Percentiles rank a stretch among this genome's conserved stretches.
phyloP scores from a whole-genome alignment of 2,329 filamentous ascomycete species.

The Chrysoporthe austroafricana region DNA sequence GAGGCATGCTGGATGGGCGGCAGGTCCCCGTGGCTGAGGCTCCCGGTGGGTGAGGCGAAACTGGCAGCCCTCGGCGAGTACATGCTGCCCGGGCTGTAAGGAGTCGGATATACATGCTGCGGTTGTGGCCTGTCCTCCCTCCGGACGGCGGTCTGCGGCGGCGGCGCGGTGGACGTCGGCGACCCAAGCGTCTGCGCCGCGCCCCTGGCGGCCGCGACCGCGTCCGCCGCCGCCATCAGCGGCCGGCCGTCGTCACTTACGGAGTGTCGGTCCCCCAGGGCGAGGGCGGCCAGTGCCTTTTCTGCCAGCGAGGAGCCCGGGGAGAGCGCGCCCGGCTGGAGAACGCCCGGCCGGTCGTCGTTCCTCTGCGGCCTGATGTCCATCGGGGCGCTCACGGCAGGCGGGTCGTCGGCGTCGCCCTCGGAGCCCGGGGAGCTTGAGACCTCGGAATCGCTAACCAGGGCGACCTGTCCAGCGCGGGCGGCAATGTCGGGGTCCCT shows the following conservation, averaged over 20 bases:
- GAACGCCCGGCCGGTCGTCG: not conserved
- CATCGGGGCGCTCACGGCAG: conserved; percentile 29
- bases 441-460: conserved; percentile 47
- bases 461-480: conserved; percentile 55
- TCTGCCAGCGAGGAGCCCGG: conserved; percentile 38
- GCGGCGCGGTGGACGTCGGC: conserved; percentile 10
- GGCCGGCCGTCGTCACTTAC: conserved; percentile 31
- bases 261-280: conserved; percentile 24
- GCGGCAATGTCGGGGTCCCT: conserved; percentile 67
- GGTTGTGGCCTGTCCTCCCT: conserved; percentile 24
- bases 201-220: conserved; percentile 14
- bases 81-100: not conserved
- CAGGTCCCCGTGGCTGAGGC: conserved; percentile 32
- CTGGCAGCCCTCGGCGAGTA: conserved; percentile 24
- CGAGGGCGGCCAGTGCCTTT: conserved; percentile 36
- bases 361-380: conserved; percentile 31
- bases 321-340: conserved; percentile 5
- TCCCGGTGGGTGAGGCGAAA: conserved; percentile 30
- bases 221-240: conserved; percentile 32
- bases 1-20: conserved; percentile 44
- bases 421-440: conserved; percentile 20
- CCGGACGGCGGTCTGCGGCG: conserved; percentile 20
- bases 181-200: conserved; percentile 10
- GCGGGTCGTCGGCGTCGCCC: conserved; percentile 17
- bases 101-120: too few species aligned